Base-by-base conservation (phyloP, 1,284 basidiomycete species). In the Melampsora larici-populina region DNA sequence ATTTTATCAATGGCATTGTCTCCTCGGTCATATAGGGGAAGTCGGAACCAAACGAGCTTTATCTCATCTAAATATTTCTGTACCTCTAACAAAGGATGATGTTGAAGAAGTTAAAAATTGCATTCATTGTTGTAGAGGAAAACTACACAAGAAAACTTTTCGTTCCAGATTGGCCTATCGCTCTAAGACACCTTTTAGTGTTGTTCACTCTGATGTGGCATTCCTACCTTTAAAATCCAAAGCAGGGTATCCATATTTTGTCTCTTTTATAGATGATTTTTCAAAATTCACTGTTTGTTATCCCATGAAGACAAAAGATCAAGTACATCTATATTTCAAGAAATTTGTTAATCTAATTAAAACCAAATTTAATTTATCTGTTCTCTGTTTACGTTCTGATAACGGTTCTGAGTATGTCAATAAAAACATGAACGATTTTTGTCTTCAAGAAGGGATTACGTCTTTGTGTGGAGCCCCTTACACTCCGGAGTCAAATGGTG, bases 261-360 rank as follows among this genome's bases (percentile, higher is more conserved):
- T 72, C 4, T 63, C 70, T 2, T 72, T 72, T n/a, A 49, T 72
- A 3, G 60, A 72, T 43, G 60, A 72, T 43, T 72, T 17, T 64
- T 72, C 70, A n/a, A 72, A 72, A 48, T 72, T 2, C 31, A 21
- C 48, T 31, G 31, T 33, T 1, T 13, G 60, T n/a, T 72, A 31
- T 31, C 24, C 43, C 7, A 72, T 72, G 70, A 64, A 64, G 46
- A 49, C n/a, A 29, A 72, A 72, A 21, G 43, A 43, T 49, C 17
- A 72, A 29, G 55, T 60, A 0, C 62, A 62, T 43, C 15, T 33
- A n/a, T 78, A 83, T 11, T 84, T 86, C 78, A 80, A 82, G 66
- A 55, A 78, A 1, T 86, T 82, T 80, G 21, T 58, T 13, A 58
- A 58, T 15, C 13, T 15, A 6, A 13, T 58, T 24, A 3, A 15